These are phyloP conservation scores for Coccomyxa sp. DNA, from an alignment of 139 green algal species.

Conservation along the genomic window DNA sequence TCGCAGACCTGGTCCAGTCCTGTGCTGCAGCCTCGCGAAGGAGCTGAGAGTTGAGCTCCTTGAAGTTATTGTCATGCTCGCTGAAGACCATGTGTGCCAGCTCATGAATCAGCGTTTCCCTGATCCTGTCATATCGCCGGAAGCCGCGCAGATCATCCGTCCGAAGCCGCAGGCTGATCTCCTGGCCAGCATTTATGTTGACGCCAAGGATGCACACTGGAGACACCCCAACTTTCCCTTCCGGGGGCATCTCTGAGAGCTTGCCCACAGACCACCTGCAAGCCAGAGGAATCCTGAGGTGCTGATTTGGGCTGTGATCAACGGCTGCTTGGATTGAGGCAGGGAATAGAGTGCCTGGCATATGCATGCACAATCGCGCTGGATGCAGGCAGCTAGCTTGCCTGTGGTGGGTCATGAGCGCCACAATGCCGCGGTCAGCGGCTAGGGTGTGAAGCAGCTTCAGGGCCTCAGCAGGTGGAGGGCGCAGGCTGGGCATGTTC, in stretches of 20 bases:
- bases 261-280: slow-evolving; percentile 52
- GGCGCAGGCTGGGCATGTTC: slow-evolving; percentile 24
- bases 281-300: too few relatives aligned
- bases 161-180: slow-evolving; percentile 80
- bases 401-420: slow-evolving; percentile 66
- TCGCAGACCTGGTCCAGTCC: too few relatives aligned
- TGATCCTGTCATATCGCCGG: slow-evolving; percentile 52
- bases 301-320: too few relatives aligned
- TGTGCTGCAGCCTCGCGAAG: slow-evolving; percentile 30
- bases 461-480: slow-evolving; percentile 39
- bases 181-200: slow-evolving; percentile 77
- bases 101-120: slow-evolving; percentile 84
- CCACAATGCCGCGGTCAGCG: slow-evolving; percentile 67
- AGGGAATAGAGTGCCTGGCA: too few relatives aligned
- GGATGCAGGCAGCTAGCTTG: slow-evolving; percentile 8
- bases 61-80: slow-evolving; percentile 84
- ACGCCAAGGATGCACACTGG: slow-evolving; percentile 69
- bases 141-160: slow-evolving; percentile 77
- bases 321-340: too few relatives aligned
- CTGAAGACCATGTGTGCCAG: slow-evolving; percentile 77
- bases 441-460: slow-evolving; percentile 58
- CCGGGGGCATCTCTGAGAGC: slow-evolving; percentile 83
- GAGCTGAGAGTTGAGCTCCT: slow-evolving; percentile 64
- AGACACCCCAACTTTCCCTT: slow-evolving; percentile 65
- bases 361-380: neutral